Evolutionary conservation across 352 stramenopile species (phyloP).

Genomic region (Globisporangium takayamanum): DNA sequence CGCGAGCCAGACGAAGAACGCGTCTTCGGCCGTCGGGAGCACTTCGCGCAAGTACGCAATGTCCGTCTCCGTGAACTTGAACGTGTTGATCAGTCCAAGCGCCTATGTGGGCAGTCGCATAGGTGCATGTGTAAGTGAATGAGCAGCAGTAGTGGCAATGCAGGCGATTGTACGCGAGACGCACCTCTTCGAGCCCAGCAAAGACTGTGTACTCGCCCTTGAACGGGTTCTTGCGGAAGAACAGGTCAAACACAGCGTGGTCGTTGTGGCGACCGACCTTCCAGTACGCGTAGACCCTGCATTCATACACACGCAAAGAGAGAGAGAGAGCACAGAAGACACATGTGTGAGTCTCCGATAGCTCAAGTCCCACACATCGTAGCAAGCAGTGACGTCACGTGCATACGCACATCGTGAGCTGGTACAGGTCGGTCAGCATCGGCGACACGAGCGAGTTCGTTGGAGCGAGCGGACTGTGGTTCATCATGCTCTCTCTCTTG

Average conservation of each 20-base stretch:
- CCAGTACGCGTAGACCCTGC: constrained; percentile 99
- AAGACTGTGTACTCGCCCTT: constrained; percentile 96
- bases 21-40: constrained; percentile 85
- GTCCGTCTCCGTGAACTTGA: constrained; percentile 91
- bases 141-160: neutral
- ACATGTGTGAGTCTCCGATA: constrained; percentile 4
- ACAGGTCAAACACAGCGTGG: constrained; percentile 93
- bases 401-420: constrained; percentile 86
- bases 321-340: constrained; percentile 4
- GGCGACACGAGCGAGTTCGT: constrained; percentile 94
- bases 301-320: constrained; percentile 21
- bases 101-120: constrained; percentile 9
- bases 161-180: neutral
- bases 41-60: constrained; percentile 92
- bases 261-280: constrained; percentile 93
- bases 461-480: constrained; percentile 42
- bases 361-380: too few species aligned
- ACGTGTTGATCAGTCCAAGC: constrained; percentile 91
- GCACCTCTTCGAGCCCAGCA: constrained; percentile 85
- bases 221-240: constrained; percentile 99
- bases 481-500: constrained; percentile 23
- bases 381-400: neutral
- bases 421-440: constrained; percentile 98
- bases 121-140: neutral
- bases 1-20: constrained; percentile 95